Evolutionary conservation across 2,329 filamentous ascomycete species (phyloP).

Genomic region (Ceratocystis cubensis): DNA sequence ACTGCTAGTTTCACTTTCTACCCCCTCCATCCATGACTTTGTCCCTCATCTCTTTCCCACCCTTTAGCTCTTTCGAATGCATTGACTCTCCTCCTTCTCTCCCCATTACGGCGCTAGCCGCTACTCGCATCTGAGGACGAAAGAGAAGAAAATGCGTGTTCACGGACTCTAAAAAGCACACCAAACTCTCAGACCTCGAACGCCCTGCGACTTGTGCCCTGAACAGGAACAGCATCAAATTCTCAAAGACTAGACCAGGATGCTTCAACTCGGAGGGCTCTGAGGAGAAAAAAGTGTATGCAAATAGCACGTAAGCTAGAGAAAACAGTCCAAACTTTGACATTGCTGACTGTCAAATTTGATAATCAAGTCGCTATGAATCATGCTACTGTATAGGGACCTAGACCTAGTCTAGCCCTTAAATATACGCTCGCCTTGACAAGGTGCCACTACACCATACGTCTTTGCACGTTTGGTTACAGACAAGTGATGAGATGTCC

Average conservation of each 20-base stretch:
- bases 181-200: background rate
- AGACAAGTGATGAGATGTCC: too few relatives aligned
- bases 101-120: background rate
- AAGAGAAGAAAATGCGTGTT: background rate
- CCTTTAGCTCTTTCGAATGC: background rate
- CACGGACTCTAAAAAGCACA: conserved; percentile 1
- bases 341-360: background rate
- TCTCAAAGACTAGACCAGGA: background rate
- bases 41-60: background rate
- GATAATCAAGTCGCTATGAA: background rate
- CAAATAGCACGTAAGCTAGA: background rate
- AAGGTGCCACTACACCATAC: background rate
- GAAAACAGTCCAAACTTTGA: background rate
- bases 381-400: background rate
- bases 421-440: background rate
- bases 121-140: background rate
- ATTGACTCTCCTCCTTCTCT: background rate
- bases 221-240: too few relatives aligned
- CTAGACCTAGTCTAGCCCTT: background rate
- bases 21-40: background rate
- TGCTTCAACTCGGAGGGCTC: background rate
- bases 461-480: background rate
- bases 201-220: background rate
- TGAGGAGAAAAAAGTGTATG: background rate
- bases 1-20: background rate